Evolutionary conservation across 2,329 filamentous ascomycete species (phyloP).

Genomic region (Fusarium sp.): DNA sequence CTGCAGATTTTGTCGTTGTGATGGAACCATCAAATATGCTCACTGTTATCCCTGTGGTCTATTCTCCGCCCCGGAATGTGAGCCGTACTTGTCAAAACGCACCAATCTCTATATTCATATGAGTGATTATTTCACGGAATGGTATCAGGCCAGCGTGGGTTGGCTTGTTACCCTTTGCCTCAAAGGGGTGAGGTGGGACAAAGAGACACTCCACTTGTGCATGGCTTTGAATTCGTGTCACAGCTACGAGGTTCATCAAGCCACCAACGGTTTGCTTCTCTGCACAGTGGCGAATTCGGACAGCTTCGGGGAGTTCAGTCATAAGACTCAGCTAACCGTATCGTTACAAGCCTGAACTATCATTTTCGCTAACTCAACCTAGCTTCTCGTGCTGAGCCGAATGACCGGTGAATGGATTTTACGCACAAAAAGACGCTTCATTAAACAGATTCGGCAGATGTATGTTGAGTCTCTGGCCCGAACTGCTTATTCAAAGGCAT

Average conservation of each 20-base stretch:
- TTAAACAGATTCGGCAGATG: not conserved
- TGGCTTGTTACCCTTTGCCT: slow-evolving; percentile 3
- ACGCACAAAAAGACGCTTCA: slow-evolving; percentile 7
- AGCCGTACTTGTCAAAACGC: not conserved
- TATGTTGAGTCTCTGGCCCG: not conserved
- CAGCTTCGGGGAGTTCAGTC: slow-evolving; percentile 34
- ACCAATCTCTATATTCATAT: slow-evolving; percentile 15
- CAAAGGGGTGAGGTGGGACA: slow-evolving; percentile 10
- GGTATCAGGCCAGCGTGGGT: slow-evolving; percentile 13
- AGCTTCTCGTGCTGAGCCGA: not conserved
- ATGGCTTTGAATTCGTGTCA: slow-evolving; percentile 6
- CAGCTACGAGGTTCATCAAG: slow-evolving; percentile 2
- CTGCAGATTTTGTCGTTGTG: slow-evolving; percentile 19
- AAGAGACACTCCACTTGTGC: slow-evolving; percentile 21
- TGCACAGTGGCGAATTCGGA: slow-evolving; percentile 10
- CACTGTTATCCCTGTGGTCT: slow-evolving; percentile 22
- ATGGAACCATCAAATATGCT: slow-evolving; percentile 24
- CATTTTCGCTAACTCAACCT: not conserved
- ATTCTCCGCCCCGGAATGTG: slow-evolving; percentile 11
- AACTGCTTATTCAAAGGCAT: not conserved
- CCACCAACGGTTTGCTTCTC: slow-evolving; percentile 6
- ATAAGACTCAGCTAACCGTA: slow-evolving; percentile 21
- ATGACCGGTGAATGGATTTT: slow-evolving; percentile 27
- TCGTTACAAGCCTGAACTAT: slow-evolving; percentile 9
- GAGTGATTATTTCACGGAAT: slow-evolving; percentile 26